These are phyloP conservation scores for Pseudocohnilembus persalinus DNA, from an alignment of 169 alveolate genomes.

Conservation along the genomic window DNA sequence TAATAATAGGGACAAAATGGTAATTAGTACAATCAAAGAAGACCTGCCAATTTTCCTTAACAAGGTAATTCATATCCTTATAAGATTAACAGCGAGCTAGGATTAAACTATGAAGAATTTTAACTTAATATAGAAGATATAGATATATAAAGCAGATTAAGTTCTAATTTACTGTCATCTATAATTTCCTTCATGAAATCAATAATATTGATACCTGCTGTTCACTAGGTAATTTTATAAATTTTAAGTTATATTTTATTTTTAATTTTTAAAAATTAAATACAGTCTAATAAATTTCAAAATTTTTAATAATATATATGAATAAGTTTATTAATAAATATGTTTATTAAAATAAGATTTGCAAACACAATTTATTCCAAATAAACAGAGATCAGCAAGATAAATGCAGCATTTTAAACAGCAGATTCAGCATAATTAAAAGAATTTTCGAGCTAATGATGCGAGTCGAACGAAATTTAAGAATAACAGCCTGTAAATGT, in stretches of 20 bases:
- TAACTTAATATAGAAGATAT: constrained; percentile 29
- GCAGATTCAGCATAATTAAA: not conserved
- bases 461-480: constrained; percentile 16
- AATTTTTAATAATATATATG: not conserved
- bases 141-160: constrained; percentile 1
- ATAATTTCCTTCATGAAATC: constrained; percentile 1
- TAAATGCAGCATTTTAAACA: not conserved
- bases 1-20: not conserved
- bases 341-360: too few species aligned
- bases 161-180: not conserved
- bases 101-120: constrained; percentile 14
- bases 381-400: constrained; percentile 8
- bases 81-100: not conserved
- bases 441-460: constrained; percentile 8
- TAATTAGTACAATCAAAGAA: not conserved
- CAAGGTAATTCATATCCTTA: not conserved
- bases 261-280: too few species aligned
- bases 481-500: constrained; percentile 9
- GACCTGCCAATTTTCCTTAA: not conserved
- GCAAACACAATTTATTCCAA: too few species aligned
- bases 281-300: too few species aligned
- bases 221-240: not conserved
- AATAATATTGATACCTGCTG: not conserved
- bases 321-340: too few species aligned
- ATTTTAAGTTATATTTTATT: too few species aligned